Evolutionary conservation across 148 eudicot species (phyloP), one percentile per base, ranked within the genome.

Genomic region (Bassia scoparia): DNA sequence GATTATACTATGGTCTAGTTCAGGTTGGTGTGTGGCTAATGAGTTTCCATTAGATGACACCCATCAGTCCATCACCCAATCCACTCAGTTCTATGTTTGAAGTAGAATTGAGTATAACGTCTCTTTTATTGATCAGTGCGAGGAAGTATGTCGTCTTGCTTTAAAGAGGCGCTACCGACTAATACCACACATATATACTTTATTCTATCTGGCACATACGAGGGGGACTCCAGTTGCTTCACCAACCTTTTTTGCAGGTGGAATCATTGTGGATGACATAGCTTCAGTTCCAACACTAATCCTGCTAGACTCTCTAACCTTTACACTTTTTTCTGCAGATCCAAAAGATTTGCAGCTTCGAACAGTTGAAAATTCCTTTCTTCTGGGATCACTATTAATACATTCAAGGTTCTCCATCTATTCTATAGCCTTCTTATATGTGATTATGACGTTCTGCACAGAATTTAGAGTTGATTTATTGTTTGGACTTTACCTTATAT

Each of bases 131-230:
- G 9, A 61, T 16, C 83, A 95, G 99, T 95, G 99, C 68, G 99
- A 95, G 80, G 94, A 91, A 83, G 99, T 95, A 53, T 95, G 96
- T 76, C 97, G 97, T 56, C 83, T 87, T 78, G 99, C 98, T 63
- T 74, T 95, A 73, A 85, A 76, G 87, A 88, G 99, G 84, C 93
- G 99, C 20, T 95, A 95, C 79, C 96, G 87, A 67, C 90, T 95
- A 79, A 50, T 95, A 65, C 96, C 96, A 14, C 99, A 95, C 80
- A 84, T 95, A 76, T 95, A 95, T 84, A 91, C 97, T 44, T 83
- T 95, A 61, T 91, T 95, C 82, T 95, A 95, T 83, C 64, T 89
- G 81, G 96, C 99, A 37, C 99, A 95, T 83, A 86, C 88, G n/a
- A 86, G 48, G 86, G 99, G 99, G 17, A 81, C 82, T 82, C 96